These are phyloP conservation scores for Globisporangium sylvaticum DNA, from an alignment of 352 stramenopile species.

Conservation along the genomic window DNA sequence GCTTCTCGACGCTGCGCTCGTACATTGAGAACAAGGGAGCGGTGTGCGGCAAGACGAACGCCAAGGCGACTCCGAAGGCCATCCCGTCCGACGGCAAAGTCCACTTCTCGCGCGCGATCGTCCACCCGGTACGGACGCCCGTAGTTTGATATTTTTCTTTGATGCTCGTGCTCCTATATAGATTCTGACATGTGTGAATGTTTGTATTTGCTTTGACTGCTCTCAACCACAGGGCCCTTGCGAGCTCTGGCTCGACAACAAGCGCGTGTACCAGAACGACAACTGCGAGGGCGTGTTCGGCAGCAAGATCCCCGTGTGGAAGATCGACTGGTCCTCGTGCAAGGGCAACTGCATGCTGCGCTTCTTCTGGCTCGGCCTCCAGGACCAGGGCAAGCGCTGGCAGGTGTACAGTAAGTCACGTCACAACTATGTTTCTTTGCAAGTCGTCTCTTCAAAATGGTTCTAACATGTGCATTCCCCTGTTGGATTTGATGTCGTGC, in stretches of 20 bases:
- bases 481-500: background rate
- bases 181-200: no score
- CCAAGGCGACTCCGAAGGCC: slow-evolving; percentile 12
- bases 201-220: no score
- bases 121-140: background rate
- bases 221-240: background rate
- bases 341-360: slow-evolving; percentile 3
- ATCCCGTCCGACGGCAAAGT: slow-evolving; percentile 19
- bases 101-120: slow-evolving; percentile 14
- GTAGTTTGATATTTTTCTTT: no score
- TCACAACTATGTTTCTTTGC: background rate
- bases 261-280: background rate
- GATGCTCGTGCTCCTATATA: no score
- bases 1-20: slow-evolving; percentile 13
- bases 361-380: background rate
- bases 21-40: slow-evolving; percentile 19
- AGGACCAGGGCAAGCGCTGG: background rate
- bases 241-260: background rate
- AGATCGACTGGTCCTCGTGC: background rate
- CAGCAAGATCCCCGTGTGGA: slow-evolving; percentile 1
- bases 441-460: background rate
- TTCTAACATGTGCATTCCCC: background rate
- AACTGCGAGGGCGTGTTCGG: background rate
- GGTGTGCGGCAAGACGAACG: slow-evolving; percentile 22
- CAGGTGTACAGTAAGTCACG: background rate